Base-by-base conservation (phyloP, 2,329 filamentous ascomycete species). In the Seiridium cupressi region DNA sequence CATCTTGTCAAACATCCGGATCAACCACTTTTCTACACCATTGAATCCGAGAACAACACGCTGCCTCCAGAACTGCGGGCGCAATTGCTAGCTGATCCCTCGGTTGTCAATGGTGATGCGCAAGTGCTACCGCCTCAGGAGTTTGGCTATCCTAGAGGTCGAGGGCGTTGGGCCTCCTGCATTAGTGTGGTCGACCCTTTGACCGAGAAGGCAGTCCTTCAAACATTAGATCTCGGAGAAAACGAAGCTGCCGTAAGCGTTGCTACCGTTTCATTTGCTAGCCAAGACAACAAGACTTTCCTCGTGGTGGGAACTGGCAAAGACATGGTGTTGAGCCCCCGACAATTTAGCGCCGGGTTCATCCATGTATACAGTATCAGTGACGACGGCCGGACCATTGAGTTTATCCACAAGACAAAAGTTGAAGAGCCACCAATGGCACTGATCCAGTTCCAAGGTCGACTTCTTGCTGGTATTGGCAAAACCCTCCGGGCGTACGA, bases 391-490 rank as follows among this genome's bases (percentile, higher is more conserved):
- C 88, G 87, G 59, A 88, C 92, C 68, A 84, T 99, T 13, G 91
- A 97, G 70, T 95, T 98, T 61, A 93, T 97, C 63, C 95, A 99
- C 77, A 97, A 97, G 75, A 99, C 96, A 0, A 92, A 93, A 69
- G 85, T 97, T 5, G 92, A 96, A 65, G 89, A 93, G 64, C 93
- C 94, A 2, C 92, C 96, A 1, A 87, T 92, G 68, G 94, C 95
- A n/a, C 81, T 99, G 13, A 80, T 95, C n/a, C 83, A 87, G 3
- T 99, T 99, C 80, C 94, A 98, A 73, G 96, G 96, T 36, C 90
- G 91, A 65, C 81, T 99, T 0, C 79, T 96, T 3, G 90, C 90
- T n/a, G 95, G 93, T 51, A 84, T 97, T 53, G 94, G 93, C 59
- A 88, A 89, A 66, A 87, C 90, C 40, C 77, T 99, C 32, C 86